A percentile compares a stretch with the other conserved stretches of the same genome.
Evolutionary conservation across 1,284 basidiomycete genomes (phyloP).

Genomic region (Polyporus tsugae): DNA sequence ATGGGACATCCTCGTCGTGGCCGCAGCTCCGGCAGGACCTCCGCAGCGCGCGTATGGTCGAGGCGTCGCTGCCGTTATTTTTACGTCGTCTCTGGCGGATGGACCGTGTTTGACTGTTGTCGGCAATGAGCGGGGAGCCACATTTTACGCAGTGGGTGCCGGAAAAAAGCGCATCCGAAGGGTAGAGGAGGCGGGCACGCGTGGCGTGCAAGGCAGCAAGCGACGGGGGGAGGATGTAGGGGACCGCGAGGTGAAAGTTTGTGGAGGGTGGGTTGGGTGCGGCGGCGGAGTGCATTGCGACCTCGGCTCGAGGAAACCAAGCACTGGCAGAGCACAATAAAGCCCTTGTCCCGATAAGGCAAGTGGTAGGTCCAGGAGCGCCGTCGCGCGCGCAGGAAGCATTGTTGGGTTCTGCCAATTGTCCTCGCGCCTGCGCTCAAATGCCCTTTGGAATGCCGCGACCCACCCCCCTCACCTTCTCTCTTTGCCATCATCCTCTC

Average conservation of each 20-base stretch:
- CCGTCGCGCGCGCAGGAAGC: conserved; percentile 24
- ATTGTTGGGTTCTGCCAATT: conserved; percentile 35
- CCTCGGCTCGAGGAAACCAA: conserved; percentile 12
- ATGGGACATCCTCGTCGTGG: conserved; percentile 34
- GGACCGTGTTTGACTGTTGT: conserved; percentile 38
- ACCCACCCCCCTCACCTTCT: conserved; percentile 22
- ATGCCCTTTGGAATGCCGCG: conserved; percentile 24
- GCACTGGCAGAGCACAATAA: conserved; percentile 28
- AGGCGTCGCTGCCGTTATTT: conserved; percentile 4
- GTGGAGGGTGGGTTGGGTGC: conserved; percentile 39
- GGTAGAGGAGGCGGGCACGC: conserved; percentile 46
- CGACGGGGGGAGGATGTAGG: conserved; percentile 57
- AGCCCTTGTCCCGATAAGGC: conserved; percentile 34
- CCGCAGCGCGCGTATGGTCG: conserved; percentile 30
- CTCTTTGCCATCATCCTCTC: conserved; percentile 16
- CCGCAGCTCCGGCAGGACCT: conserved; percentile 38
- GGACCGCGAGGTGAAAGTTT: conserved; percentile 57
- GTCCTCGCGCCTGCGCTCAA: conserved; percentile 30
- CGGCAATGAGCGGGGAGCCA: conserved; percentile 52
- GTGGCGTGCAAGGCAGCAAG: conserved; percentile 67
- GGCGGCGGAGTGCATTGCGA: conserved; percentile 28
- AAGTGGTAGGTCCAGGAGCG: conserved; percentile 24
- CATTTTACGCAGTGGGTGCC: conserved; percentile 58
- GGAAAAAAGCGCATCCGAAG: conserved; percentile 37
- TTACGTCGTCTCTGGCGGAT: conserved; percentile 31